Evolutionary conservation across 495 filamentous ascomycete species (phyloP), one percentile per base, ranked within the genome.

Genomic region (Aspergillus diversus): DNA sequence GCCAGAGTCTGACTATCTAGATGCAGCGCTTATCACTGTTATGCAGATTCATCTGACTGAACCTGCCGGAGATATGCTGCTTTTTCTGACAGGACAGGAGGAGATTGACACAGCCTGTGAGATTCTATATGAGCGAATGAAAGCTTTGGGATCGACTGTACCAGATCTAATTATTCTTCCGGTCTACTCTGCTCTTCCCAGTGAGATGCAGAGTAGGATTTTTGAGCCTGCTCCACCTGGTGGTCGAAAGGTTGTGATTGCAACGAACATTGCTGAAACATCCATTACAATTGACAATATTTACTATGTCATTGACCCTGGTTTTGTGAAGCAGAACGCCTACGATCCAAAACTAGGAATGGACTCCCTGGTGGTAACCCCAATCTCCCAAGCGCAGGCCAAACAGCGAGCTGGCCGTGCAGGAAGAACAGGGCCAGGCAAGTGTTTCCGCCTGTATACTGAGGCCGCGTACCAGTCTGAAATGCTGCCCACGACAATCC

Each of bases 31-130:
- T 15, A 89, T 92, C 47, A 97, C 96, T 0, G 93, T 97, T 34
- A 97, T 99, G 93, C 92, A 97, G 67, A 97, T 99, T 63, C 95
- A 99, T 75, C 80, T 99, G 33, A 92, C 87, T 15, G 96, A 99
- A 66, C 90, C 92, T 0, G 81, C 84, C 21, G 95, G 95, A 70
- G 96, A 98, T 73, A 97, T 99, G 60, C 80, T 99, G 13, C 78
- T 99, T 15, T 99, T 99, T 79, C 81, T 99, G 67, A 99, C 95
- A 0, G 95, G 95, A 12, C 92, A 97, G 71, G 95, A 98, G 78
- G 95, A 99, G 80, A 99, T 99, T 66, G 96, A 99, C 67, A 97
- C 93, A 0, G 86, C 88, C 33, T 96, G 92, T 69, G 95, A 98
- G 76, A 83, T 98, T 56, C 71, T 99, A 13, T 93, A 87, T 71